Evolutionary conservation across 257 asterid species (phyloP).

Genomic region (Plantago major): DNA sequence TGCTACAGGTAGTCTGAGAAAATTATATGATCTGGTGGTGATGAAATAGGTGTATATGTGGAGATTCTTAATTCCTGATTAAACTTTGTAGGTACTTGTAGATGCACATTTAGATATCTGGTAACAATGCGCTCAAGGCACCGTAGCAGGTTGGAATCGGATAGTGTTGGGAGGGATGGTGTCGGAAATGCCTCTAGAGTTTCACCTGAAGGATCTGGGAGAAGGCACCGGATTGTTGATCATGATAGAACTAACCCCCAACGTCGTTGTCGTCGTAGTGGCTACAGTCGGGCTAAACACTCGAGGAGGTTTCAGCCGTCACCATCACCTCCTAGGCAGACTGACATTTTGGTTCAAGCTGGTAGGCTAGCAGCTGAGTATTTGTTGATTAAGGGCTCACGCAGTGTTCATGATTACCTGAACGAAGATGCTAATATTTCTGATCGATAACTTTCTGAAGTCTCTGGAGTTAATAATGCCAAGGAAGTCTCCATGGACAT

Average conservation of each 20-base stretch:
- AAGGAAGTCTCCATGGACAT: slow-evolving; percentile 37
- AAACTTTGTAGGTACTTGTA: no score
- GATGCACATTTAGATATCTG: slow-evolving; percentile 9
- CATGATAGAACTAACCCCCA: slow-evolving; percentile 48
- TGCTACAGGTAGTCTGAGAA: no score
- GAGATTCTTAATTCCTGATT: no score
- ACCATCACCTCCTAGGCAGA: slow-evolving; percentile 38
- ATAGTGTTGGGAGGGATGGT: slow-evolving; percentile 53
- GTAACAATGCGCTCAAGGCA: slow-evolving; percentile 62
- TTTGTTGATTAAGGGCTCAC: no score
- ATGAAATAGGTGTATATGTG: no score
- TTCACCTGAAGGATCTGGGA: slow-evolving; percentile 61
- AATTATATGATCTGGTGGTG: no score
- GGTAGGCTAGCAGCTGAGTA: slow-evolving; percentile 82
- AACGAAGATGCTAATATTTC: slow-evolving; percentile 25
- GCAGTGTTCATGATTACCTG: slow-evolving; percentile 30
- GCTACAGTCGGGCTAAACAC: slow-evolving; percentile 71
- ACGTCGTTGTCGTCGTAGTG: slow-evolving; percentile 60
- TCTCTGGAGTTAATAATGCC: slow-evolving; percentile 25
- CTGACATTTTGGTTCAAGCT: slow-evolving; percentile 77
- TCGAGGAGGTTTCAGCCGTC: slow-evolving; percentile 51
- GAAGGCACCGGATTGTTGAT: slow-evolving; percentile 56
- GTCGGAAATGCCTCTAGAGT: slow-evolving; percentile 47
- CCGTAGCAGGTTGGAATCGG: slow-evolving; percentile 61
- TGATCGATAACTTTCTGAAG: slow-evolving; percentile 29